Evolutionary conservation across 805 yeast genomes (phyloP).

Genomic region (Hagleromyces aurorensis): DNA sequence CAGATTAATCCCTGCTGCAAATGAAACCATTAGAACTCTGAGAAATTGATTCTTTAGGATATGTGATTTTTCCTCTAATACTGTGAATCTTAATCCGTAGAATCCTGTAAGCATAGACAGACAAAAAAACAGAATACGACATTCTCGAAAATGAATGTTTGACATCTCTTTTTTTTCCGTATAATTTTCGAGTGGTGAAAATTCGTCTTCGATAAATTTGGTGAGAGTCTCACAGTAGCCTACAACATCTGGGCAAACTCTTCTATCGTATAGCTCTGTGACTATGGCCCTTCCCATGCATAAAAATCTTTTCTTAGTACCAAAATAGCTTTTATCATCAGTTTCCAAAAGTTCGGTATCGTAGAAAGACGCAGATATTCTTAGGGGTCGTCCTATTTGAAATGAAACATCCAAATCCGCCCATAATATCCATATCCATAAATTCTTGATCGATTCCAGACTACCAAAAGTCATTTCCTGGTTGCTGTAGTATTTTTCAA

Average conservation of each 20-base stretch:
- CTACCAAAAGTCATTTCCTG: slow-evolving; percentile 17
- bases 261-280: slow-evolving; percentile 5
- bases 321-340: slow-evolving; percentile 3
- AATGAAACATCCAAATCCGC: slow-evolving; percentile 21
- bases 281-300: slow-evolving; percentile 17
- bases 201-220: slow-evolving; percentile 7
- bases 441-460: slow-evolving; percentile 14
- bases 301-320: slow-evolving; percentile 12
- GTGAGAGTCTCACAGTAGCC: slow-evolving; percentile 4
- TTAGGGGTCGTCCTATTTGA: slow-evolving; percentile 20
- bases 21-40: slow-evolving; percentile 11
- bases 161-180: slow-evolving; percentile 5
- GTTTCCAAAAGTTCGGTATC: slow-evolving; percentile 4
- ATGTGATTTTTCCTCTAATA: slow-evolving; percentile 8
- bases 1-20: slow-evolving; percentile 11
- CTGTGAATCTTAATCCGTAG: slow-evolving; percentile 13
- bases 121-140: slow-evolving; percentile 4
- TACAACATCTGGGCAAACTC: slow-evolving; percentile 10
- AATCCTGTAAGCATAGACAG: slow-evolving; percentile 8
- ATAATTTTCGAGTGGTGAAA: slow-evolving; percentile 8
- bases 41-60: slow-evolving; percentile 7
- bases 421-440: slow-evolving; percentile 24
- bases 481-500: slow-evolving; percentile 9
- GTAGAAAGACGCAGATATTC: slow-evolving; percentile 4
- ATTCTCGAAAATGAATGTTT: slow-evolving; percentile 2